Base-by-base conservation (phyloP, 805 yeast species). In the Lipomyces orientalis region DNA sequence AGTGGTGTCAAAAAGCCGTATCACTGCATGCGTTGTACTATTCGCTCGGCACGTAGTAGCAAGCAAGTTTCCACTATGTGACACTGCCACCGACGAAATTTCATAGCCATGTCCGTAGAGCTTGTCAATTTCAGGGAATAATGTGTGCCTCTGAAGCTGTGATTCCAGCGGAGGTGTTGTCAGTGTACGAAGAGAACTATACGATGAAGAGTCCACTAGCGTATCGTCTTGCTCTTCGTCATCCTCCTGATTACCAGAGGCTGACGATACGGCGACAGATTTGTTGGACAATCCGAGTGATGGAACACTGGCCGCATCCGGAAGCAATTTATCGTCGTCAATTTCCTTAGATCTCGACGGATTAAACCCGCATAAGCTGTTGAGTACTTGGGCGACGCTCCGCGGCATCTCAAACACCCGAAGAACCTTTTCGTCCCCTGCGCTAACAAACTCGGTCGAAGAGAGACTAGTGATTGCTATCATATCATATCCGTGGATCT, bases 401-500 rank as follows among this genome's bases (percentile, higher is more conserved):
- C 85, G 84, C 14, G 99, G 97, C 81, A 90, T 89, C 71, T 90
- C 93, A 77, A 96, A 95, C 0, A 93, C 90, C 73, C 99, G 83
- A 70, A 94, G 78, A 10, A 92, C 88, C 80, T 95, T 96, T 76
- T 95, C 99, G 76, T 96, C 99, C 59, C 98, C 98, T 16, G 93
- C 98, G 63, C 97, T 91, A 2, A 93, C 90, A 80, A 91, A 94
- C 70, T 85, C 81, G 0, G 90, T 82, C 60, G 82, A 79, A 19
- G 85, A 79, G 14, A 95, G 78, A 12, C 89, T 82, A 51, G 88
- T 86, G 7, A 90, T 81, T 72, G 97, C 88, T 51, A 91, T 84
- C 98, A 95, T 93, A 76, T 95, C 98, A 76, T 92, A 95, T 8
- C 99, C 99, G 78, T 95, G 99, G 70, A 95, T 95, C 78, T 95